Evolutionary conservation across 306 rosid genomes (phyloP), one percentile per base, ranked within the genome.

Genomic region (Trifolium repens): DNA sequence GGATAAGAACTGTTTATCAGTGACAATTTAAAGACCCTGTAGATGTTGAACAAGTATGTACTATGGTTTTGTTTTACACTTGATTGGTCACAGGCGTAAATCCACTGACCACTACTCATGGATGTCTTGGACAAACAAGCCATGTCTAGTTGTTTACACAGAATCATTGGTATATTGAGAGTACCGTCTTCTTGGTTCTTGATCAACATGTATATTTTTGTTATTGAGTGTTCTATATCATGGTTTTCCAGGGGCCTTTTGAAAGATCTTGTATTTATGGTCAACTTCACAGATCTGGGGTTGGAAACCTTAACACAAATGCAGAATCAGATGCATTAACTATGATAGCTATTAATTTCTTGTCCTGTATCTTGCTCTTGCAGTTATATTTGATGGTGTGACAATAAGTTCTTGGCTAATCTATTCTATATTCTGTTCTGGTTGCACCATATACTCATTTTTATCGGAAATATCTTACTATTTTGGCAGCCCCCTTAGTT

Each of bases 401-500:
- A 68, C 74, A 69, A 71, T 17, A 81, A 59, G 13, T 37, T 77
- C 9, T 67, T 42, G 24, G 61, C 69, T 53, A 55, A 40, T 68
- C 46, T 78, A 8, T 22, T 32, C 35, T 32, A 32, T 4, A 26
- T 65, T 69, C 15, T 69, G 44, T 47, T 78, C n/a, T 78, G 49
- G 39, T 42, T 64, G 50, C 22, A 65, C 60, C 50, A 17, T 60
- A 43, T 66, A 7, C 50, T 52, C 17, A 57, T 43, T 79, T 67
- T 46, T 61, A 5, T 37, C 19, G 64, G 52, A 58, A 32, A 47
- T 84, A 43, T 22, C 46, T 61, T 46, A 24, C 60, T n/a, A 9
- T 17, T 73, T 82, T 73, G 42, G 72, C 37, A 47, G 19, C 26
- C 54, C 69, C 69, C 49, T 78, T 67, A 46, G 58, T 74, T 53